Evolutionary conservation across 1,284 basidiomycete species (phyloP), one percentile per base, ranked within the genome.

Genomic region (Pulchroboletus neoregius): DNA sequence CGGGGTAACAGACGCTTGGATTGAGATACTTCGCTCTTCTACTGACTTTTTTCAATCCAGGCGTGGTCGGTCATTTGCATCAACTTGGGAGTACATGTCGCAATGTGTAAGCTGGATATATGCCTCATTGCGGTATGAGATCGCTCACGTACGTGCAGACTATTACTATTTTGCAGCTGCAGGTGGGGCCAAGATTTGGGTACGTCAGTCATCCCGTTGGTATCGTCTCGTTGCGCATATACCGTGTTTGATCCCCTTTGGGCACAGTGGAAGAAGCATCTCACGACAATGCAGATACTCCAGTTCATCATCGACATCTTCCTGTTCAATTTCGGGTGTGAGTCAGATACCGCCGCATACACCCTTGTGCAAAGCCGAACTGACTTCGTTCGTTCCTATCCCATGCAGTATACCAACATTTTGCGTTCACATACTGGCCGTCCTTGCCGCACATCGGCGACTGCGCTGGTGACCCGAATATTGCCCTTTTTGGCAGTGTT

Each of bases 151-250:
- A 22, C 43, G 22, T 39, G 30, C 58, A 93, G 90, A 96, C 74
- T 96, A 96, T 74, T 97, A 96, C 72, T 96, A 95, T 72, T 95
- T 85, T 68, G 91, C 91, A 28, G 92, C 92, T 39, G 92, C 94
- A 49, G 93, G 92, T 60, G 94, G 94, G 56, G 84, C 86, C 61
- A 90, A 80, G 71, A 87, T 94, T 68, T 96, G 94, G 94, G 91
- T 92, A 64, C 48, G 79, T 65, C 55, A 6, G 30, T 46, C 50
- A 10, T 18, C 18, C 16, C 16, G 3, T 9, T 16, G 13, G n/a
- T n/a, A 8, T 39, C 28, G n/a, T n/a, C 22, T 34, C 15, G 39
- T 31, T 34, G 36, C 18, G 39, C 24, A 50, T 40, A 43, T 45
- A 11, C 44, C 34, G 31, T 33, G 32, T 20, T 47, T 49, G 33